Conservation (phyloP, 345 rosid genomes). For the Anastatica hierochuntica region DNA sequence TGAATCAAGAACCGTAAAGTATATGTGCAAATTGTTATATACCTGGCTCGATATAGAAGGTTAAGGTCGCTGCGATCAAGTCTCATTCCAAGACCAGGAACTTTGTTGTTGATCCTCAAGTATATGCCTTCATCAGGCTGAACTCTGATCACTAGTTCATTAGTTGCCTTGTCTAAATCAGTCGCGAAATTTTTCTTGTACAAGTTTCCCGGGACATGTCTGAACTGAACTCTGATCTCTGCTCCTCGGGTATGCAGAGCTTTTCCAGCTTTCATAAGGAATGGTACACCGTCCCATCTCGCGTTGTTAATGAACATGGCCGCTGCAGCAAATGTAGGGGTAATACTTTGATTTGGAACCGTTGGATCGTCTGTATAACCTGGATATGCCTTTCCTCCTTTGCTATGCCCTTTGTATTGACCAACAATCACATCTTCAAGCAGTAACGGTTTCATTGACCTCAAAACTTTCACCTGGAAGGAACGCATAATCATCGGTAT, state of each 20-base stretch:
- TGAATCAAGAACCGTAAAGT: neutral
- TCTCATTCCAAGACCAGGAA: conserved; percentile 95
- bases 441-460: conserved; percentile 70
- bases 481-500: neutral
- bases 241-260: conserved; percentile 78
- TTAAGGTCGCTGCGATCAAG: conserved; percentile 81
- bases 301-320: conserved; percentile 82
- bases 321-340: conserved; percentile 91
- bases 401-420: conserved; percentile 79
- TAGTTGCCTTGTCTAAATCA: conserved; percentile 68
- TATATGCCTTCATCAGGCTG: conserved; percentile 98
- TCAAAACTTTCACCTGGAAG: conserved; percentile 71
- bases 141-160: conserved; percentile 82
- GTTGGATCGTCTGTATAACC: conserved; percentile 75
- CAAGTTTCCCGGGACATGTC: conserved; percentile 85
- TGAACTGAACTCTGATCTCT: conserved; percentile 86
- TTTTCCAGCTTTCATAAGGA: conserved; percentile 90
- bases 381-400: conserved; percentile 44
- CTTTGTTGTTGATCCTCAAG: conserved; percentile 89
- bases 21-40: neutral
- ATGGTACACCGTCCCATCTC: conserved; percentile 96
- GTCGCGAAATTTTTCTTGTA: conserved; percentile 65
- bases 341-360: conserved; percentile 55
- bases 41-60: conserved; percentile 66
- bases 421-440: conserved; percentile 75